phyloP scores from a whole-genome alignment of 495 filamentous ascomycete species.

The Penicillium angulare region DNA sequence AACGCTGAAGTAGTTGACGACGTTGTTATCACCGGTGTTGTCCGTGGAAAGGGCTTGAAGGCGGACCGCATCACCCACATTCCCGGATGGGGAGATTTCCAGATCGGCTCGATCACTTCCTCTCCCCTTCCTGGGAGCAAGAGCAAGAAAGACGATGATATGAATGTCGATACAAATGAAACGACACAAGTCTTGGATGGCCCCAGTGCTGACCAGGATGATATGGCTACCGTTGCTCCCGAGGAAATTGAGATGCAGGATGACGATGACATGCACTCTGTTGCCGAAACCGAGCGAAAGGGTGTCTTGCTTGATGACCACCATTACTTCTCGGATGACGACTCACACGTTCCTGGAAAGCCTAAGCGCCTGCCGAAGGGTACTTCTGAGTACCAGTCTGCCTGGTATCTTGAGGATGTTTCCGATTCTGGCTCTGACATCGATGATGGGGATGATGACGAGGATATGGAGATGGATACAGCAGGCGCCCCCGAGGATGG shows the following conservation, averaged over 20 bases:
- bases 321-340: constrained; percentile 95
- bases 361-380: constrained; percentile 84
- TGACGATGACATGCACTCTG: constrained; percentile 58
- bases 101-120: constrained; percentile 82
- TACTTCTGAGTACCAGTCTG: constrained; percentile 89
- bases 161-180: constrained; percentile 61
- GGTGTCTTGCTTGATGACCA: constrained; percentile 94
- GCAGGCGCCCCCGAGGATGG: constrained; percentile 70
- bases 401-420: constrained; percentile 86
- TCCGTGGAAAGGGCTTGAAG: constrained; percentile 84
- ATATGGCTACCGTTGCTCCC: constrained; percentile 78
- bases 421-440: constrained; percentile 86
- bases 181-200: constrained; percentile 57
- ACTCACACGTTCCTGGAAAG: constrained; percentile 55
- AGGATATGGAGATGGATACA: constrained; percentile 50
- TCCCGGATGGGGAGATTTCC: constrained; percentile 93
- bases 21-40: constrained; percentile 78
- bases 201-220: constrained; percentile 76
- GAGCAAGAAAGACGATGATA: constrained; percentile 61
- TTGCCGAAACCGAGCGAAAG: constrained; percentile 58
- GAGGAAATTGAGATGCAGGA: constrained; percentile 77
- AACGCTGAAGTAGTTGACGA: constrained; percentile 46
- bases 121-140: constrained; percentile 56
- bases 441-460: constrained; percentile 58
- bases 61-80: constrained; percentile 87